Evolutionary conservation across 2,329 filamentous ascomycete species (phyloP), one percentile per base, ranked within the genome.

Genomic region (Nigrospora sphaerica): DNA sequence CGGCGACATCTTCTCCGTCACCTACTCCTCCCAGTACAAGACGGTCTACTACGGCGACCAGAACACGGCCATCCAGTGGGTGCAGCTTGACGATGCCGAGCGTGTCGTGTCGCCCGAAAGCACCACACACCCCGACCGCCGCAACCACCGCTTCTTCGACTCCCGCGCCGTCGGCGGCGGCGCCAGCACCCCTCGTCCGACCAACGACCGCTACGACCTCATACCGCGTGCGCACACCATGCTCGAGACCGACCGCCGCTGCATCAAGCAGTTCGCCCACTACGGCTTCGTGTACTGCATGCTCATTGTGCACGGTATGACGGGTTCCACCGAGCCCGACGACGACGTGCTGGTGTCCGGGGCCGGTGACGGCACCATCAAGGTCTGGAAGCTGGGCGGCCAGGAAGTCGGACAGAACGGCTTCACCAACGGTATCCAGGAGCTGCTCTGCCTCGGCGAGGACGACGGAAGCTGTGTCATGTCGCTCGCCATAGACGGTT

Each of bases 221-320:
- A 81, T 81, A 38, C 81, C 73, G 3, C 69, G 68, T 36, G 68
- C 77, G 4, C 69, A 67, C 62, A 77, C 62, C 32, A 77, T 86
- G 1, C 70, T 97, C 6, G 89, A 95, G 61, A 90, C 96, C 49
- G 85, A 88, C 58, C 80, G 83, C 42, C 80, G 86, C 18, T 85
- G 91, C 46, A 87, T 95, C 47, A 80, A 77, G 47, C 86, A 93
- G 57, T 98, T 95, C 67, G 90, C 93, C 2, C 93, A 98, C 64
- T 92, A 85, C 64, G 93, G 95, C 39, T 97, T 96, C 62, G 83
- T 98, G 0, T 96, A 96, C 64, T 95, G 90, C 64, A 97, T 97
- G 92, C 75, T 95, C 6, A 75, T 98, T 49, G 83, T 88, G 1
- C 82, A 80, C 50, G 88, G 87, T 0, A 75, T 77, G 0, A 81